Evolutionary conservation across 2,329 filamentous ascomycete genomes (phyloP).

Genomic region (Xylaria sp.): DNA sequence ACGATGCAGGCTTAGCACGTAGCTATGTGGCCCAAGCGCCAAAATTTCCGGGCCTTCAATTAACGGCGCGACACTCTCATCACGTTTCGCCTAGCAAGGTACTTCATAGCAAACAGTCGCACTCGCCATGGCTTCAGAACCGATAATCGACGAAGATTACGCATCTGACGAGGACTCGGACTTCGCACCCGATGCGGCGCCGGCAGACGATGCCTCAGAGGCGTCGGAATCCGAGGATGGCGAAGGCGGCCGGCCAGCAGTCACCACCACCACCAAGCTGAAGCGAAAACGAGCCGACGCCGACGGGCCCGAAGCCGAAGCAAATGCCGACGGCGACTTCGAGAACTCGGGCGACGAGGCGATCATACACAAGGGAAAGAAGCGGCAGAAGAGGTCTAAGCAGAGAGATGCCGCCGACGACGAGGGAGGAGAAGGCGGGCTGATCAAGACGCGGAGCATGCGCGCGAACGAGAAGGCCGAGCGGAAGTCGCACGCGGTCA

Average conservation of each 20-base stretch:
- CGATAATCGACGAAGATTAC: constrained; percentile 55
- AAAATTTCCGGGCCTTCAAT: constrained; percentile 1
- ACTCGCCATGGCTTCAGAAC: constrained; percentile 47
- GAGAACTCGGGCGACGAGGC: constrained; percentile 75
- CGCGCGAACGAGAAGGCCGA: constrained; percentile 68
- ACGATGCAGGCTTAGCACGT: background rate
- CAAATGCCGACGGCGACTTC: constrained; percentile 50
- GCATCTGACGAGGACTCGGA: constrained; percentile 74
- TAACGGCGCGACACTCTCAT: background rate
- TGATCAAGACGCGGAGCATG: constrained; percentile 75
- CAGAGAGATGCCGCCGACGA: constrained; percentile 48
- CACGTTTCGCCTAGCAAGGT: background rate
- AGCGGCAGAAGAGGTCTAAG: constrained; percentile 51
- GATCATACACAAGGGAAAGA: constrained; percentile 65
- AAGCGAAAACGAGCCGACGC: constrained; percentile 38
- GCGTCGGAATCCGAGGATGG: constrained; percentile 55
- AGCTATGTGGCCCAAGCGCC: constrained; percentile 7
- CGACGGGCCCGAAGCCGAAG: constrained; percentile 37
- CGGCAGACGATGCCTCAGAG: constrained; percentile 50
- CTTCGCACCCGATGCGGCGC: constrained; percentile 63
- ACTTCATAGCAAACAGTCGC: background rate
- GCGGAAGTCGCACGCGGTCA: constrained; percentile 52
- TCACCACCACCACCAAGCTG: constrained; percentile 23
- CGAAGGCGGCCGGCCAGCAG: constrained; percentile 15
- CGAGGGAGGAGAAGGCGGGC: constrained; percentile 61